Evolutionary conservation across 441 rosid genomes (phyloP).

Genomic region (Breynia disticha): DNA sequence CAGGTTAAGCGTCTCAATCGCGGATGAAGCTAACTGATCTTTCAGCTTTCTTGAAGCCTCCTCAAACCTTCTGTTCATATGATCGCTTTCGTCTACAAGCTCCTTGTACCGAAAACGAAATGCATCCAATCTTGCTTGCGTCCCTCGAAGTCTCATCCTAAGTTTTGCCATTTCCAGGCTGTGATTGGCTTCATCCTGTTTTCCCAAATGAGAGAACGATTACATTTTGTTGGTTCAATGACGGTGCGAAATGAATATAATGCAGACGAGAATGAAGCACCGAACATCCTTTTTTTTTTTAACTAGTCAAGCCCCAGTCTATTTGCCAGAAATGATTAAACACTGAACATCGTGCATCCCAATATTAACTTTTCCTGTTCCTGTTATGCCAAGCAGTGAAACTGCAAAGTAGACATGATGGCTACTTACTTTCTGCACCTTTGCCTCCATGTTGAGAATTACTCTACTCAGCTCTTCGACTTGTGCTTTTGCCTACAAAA

Average conservation of each 20-base stretch:
- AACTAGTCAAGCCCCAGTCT: too few species aligned
- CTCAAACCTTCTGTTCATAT: slow-evolving; percentile 49
- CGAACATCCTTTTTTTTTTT: too few species aligned
- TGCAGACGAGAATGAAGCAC: too few species aligned
- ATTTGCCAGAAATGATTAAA: too few species aligned
- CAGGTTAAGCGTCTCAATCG: slow-evolving; percentile 43
- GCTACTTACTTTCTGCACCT: slow-evolving; percentile 33
- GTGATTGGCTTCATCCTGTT: slow-evolving; percentile 41
- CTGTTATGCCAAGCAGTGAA: not conserved
- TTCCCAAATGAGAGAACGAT: slow-evolving; percentile 1
- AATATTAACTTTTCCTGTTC: not conserved
- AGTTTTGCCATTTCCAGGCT: slow-evolving; percentile 60
- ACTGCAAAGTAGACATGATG: not conserved
- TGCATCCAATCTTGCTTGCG: slow-evolving; percentile 68
- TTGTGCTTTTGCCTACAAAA: slow-evolving; percentile 28
- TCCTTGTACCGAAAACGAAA: slow-evolving; percentile 37
- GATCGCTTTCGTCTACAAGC: slow-evolving; percentile 33
- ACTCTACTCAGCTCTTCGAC: slow-evolving; percentile 30
- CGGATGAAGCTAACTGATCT: slow-evolving; percentile 40
- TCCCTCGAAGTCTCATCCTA: slow-evolving; percentile 66
- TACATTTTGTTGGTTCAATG: not conserved
- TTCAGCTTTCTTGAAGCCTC: slow-evolving; percentile 57
- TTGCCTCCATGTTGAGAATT: slow-evolving; percentile 34
- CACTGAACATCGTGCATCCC: too few species aligned
- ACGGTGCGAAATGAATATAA: not conserved